Evolutionary conservation across 768 basidiomycete genomes (phyloP).

Genomic region (Pholiota conissans): DNA sequence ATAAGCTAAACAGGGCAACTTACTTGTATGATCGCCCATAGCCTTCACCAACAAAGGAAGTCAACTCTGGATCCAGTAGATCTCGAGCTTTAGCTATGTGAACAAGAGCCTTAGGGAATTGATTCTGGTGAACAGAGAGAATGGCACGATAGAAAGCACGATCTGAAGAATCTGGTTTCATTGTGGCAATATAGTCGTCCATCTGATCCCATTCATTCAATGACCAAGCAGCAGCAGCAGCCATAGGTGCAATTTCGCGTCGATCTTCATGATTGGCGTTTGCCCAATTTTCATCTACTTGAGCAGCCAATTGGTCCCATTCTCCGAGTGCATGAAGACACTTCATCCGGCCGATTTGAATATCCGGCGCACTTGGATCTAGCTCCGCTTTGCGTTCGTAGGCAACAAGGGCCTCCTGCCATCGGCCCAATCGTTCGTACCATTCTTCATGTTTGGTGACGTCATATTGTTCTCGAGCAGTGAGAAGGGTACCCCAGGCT

Average conservation of each 20-base stretch:
- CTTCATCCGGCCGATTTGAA: slow-evolving; percentile 90
- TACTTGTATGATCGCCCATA: slow-evolving; percentile 98
- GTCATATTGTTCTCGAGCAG: slow-evolving; percentile 88
- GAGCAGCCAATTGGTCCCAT: slow-evolving; percentile 88
- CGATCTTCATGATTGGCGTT: slow-evolving; percentile 82
- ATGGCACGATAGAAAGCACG: slow-evolving; percentile 96
- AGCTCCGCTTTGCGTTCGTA: slow-evolving; percentile 78
- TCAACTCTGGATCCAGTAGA: slow-evolving; percentile 86
- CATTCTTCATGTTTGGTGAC: slow-evolving; percentile 94
- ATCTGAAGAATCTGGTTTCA: slow-evolving; percentile 93
- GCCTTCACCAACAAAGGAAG: slow-evolving; percentile 89
- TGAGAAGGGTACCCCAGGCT: slow-evolving; percentile 93
- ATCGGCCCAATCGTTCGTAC: slow-evolving; percentile 95
- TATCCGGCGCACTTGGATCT: slow-evolving; percentile 76
- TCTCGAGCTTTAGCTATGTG: slow-evolving; percentile 95
- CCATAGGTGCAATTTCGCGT: slow-evolving; percentile 92
- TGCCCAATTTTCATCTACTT: slow-evolving; percentile 88
- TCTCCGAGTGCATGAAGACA: slow-evolving; percentile 97
- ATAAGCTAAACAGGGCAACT: slow-evolving; percentile 21
- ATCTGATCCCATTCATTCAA: slow-evolving; percentile 96
- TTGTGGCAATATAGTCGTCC: slow-evolving; percentile 94
- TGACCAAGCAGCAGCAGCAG: slow-evolving; percentile 96
- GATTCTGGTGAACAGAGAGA: slow-evolving; percentile 92
- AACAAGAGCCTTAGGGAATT: slow-evolving; percentile 85
- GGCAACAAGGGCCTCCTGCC: slow-evolving; percentile 89